Conservation (phyloP, 1,139 yeast species). For the Sugiyamaella xylanicola region DNA sequence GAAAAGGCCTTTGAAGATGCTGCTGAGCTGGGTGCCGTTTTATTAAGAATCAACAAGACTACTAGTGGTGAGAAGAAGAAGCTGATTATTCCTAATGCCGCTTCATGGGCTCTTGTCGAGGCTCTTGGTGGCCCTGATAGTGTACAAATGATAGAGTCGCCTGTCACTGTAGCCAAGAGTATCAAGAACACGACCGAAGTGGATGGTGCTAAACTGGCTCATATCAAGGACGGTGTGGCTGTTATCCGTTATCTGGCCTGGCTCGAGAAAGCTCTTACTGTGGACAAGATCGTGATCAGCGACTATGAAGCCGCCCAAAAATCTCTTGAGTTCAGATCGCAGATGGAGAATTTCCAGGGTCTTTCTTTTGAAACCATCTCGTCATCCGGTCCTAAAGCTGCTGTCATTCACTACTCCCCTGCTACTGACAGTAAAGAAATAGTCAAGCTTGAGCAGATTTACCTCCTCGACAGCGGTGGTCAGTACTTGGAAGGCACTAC, state of each 20-base stretch:
- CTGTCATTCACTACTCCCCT: conserved; percentile 92
- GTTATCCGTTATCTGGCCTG: conserved; percentile 78
- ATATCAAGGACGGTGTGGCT: conserved; percentile 85
- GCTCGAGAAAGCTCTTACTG: conserved; percentile 67
- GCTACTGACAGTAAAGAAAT: conserved; percentile 58
- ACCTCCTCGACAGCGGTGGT: conserved; percentile 90
- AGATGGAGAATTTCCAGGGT: conserved; percentile 63
- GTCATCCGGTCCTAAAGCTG: conserved; percentile 91
- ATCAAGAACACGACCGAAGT: conserved; percentile 75
- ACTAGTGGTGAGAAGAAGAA: conserved; percentile 32
- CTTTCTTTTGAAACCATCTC: conserved; percentile 91
- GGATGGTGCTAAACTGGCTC: conserved; percentile 74
- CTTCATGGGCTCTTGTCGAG: conserved; percentile 82
- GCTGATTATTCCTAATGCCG: conserved; percentile 62
- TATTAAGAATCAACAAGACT: conserved; percentile 29
- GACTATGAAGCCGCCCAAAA: conserved; percentile 81
- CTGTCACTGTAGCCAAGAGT: conserved; percentile 72
- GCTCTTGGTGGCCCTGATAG: conserved; percentile 50
- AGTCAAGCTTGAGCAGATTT: conserved; percentile 75
- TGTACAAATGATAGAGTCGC: conserved; percentile 54
- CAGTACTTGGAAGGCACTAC: conserved; percentile 96
- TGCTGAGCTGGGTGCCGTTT: conserved; percentile 42
- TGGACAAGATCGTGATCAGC: conserved; percentile 61
- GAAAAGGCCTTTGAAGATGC: conserved; percentile 41
- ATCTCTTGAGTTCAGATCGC: conserved; percentile 59